Percentiles rank a stretch among this genome's conserved stretches.
Evolutionary conservation across 2,329 filamentous ascomycete species (phyloP).

Genomic region (Tothia fuscella): DNA sequence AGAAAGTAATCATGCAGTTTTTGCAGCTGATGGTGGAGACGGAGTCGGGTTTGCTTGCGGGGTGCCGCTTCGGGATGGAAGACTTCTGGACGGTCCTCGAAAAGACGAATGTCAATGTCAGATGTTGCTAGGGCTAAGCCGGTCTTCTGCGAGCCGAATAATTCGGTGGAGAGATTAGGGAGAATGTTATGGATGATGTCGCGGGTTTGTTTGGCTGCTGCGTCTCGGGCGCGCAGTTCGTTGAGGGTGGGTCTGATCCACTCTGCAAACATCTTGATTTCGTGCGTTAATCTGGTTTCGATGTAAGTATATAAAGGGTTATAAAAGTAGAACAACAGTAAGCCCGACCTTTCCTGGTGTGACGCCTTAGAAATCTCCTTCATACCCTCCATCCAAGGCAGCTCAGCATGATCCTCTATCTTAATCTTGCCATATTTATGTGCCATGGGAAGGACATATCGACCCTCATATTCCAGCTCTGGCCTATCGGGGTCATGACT

Average conservation of each 20-base stretch:
- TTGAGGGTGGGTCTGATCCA: slow-evolving; percentile 9
- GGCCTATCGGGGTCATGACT: no score
- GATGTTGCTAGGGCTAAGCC: slow-evolving; percentile 41
- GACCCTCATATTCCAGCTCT: slow-evolving; percentile 4
- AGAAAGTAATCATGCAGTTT: neutral
- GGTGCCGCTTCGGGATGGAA: neutral
- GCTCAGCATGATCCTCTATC: neutral
- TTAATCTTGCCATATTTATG: neutral
- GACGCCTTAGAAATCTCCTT: neutral
- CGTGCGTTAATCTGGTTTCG: slow-evolving; percentile 6
- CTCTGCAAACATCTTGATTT: slow-evolving; percentile 8
- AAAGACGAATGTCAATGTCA: slow-evolving; percentile 40
- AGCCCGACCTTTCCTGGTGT: neutral
- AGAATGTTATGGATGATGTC: slow-evolving; percentile 11
- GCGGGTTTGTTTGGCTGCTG: neutral
- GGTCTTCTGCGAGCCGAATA: slow-evolving; percentile 43
- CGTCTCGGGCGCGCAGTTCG: slow-evolving; percentile 2
- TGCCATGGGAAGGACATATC: neutral
- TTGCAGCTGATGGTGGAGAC: neutral
- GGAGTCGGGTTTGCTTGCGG: neutral
- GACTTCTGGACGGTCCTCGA: slow-evolving; percentile 12
- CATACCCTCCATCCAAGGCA: neutral
- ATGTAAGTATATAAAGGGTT: neutral
- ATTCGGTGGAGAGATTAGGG: slow-evolving; percentile 22
- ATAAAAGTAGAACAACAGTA: slow-evolving; percentile 1